These are phyloP conservation scores for Lasiosphaeriaceae sp. DNA, from an alignment of 495 filamentous ascomycete genomes.

Conservation along the genomic window DNA sequence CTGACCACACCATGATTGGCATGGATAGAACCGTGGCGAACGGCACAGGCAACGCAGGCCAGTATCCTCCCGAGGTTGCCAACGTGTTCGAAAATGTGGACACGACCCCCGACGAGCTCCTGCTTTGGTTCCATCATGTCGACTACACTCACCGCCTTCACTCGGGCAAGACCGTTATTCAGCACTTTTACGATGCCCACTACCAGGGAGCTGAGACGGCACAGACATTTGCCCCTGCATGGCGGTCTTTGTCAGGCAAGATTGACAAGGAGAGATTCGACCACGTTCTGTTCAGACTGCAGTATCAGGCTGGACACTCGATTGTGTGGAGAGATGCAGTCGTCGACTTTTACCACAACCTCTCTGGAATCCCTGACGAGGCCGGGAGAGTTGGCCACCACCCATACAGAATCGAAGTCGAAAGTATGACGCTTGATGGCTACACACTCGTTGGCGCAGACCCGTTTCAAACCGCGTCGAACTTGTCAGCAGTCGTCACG, in stretches of 20 bases:
- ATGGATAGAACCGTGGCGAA: conserved; percentile 70
- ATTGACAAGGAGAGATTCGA: conserved; percentile 62
- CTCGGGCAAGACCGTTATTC: conserved; percentile 66
- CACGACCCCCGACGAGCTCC: conserved; percentile 64
- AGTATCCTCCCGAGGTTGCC: conserved; percentile 61
- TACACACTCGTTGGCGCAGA: conserved; percentile 48
- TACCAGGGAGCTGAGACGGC: conserved; percentile 59
- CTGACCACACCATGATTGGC: conserved; percentile 54
- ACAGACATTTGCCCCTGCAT: conserved; percentile 52
- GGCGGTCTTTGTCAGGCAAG: conserved; percentile 51
- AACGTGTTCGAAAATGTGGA: conserved; percentile 54
- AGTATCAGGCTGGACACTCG: conserved; percentile 65
- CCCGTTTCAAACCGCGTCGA: conserved; percentile 55
- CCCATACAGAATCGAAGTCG: conserved; percentile 61
- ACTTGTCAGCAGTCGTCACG: conserved; percentile 20
- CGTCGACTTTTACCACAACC: conserved; percentile 55
- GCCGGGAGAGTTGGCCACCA: conserved; percentile 53
- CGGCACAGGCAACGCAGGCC: conserved; percentile 61
- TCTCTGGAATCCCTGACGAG: conserved; percentile 56
- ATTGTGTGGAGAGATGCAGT: conserved; percentile 68
- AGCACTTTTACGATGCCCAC: conserved; percentile 72
- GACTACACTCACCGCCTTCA: conserved; percentile 58
- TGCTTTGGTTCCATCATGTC: conserved; percentile 77
- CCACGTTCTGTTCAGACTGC: conserved; percentile 51
- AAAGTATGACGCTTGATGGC: conserved; percentile 54